Evolutionary conservation across 2,329 filamentous ascomycete species (phyloP).

Genomic region (Claviceps digitariae): DNA sequence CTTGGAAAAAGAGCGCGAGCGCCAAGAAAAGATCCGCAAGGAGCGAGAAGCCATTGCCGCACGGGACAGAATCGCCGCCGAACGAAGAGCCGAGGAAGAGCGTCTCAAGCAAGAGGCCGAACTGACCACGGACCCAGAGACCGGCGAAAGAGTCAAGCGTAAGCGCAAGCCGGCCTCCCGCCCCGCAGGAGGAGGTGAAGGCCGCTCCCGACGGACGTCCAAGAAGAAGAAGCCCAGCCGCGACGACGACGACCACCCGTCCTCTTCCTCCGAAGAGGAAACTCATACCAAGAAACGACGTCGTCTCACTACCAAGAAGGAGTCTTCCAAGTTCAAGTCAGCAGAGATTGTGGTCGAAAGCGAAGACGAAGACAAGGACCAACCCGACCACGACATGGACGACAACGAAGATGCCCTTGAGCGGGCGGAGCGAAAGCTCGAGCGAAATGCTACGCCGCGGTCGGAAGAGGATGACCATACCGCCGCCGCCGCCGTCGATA

Average conservation of each 20-base stretch:
- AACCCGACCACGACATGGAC: conserved; percentile 13
- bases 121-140: conserved; percentile 68
- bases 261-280: conserved; percentile 29
- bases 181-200: conserved; percentile 23
- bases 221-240: conserved; percentile 42
- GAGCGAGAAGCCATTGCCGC: conserved; percentile 73
- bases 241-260: conserved; percentile 28
- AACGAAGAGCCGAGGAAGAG: conserved; percentile 36
- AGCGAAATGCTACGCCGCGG: conserved; percentile 20
- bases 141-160: conserved; percentile 65
- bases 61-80: conserved; percentile 58
- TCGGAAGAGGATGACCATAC: conserved; percentile 24
- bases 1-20: conserved; percentile 56
- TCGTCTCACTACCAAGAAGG: conserved; percentile 38
- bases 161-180: conserved; percentile 48
- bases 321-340: conserved; percentile 63
- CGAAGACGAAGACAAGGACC: conserved; percentile 31
- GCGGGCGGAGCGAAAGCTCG: conserved; percentile 29
- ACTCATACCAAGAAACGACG: conserved; percentile 48
- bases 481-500: conserved; percentile 21
- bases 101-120: conserved; percentile 47
- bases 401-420: conserved; percentile 30
- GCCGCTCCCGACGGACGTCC: conserved; percentile 26
- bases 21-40: conserved; percentile 69
- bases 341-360: conserved; percentile 72